A percentile compares a stretch with the other conserved stretches of the same genome.
These are phyloP conservation scores for Albugo laibachii DNA, from an alignment of 352 stramenopile species.

Conservation along the genomic window DNA sequence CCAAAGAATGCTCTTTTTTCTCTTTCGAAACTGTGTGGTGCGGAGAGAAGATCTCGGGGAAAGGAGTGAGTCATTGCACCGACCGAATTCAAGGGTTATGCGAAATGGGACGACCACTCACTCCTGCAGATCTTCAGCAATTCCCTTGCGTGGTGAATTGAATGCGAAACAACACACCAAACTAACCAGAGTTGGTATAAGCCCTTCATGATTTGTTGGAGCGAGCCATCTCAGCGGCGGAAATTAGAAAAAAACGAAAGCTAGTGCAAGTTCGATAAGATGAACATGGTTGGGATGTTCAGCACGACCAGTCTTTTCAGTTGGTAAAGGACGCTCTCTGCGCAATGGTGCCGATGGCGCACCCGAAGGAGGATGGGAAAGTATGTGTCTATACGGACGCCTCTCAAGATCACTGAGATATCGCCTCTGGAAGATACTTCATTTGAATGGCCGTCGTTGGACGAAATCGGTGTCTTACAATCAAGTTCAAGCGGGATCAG, in stretches of 20 bases:
- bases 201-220: conserved; percentile 1
- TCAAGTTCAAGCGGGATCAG: no score
- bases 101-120: conserved; percentile 4
- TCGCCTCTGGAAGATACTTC: no score
- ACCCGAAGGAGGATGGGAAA: not conserved
- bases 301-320: not conserved
- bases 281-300: not conserved
- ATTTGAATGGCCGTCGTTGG: no score
- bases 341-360: conserved; percentile 4
- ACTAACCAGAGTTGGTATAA: not conserved
- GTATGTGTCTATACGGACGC: conserved; percentile 1
- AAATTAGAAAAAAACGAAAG: no score
- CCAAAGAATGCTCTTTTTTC: conserved; percentile 14
- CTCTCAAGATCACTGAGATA: not conserved
- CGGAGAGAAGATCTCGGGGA: conserved; percentile 4
- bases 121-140: conserved; percentile 7
- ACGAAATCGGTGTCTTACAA: no score
- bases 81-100: conserved; percentile 11
- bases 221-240: not conserved
- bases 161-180: conserved; percentile 6
- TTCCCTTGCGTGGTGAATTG: conserved; percentile 9
- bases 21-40: conserved; percentile 6
- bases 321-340: not conserved
- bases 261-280: not conserved
- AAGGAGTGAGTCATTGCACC: conserved; percentile 3